Evolutionary conservation across 371 early-diverging fungal genomes (phyloP).

Genomic region (Gilbertella persicaria): DNA sequence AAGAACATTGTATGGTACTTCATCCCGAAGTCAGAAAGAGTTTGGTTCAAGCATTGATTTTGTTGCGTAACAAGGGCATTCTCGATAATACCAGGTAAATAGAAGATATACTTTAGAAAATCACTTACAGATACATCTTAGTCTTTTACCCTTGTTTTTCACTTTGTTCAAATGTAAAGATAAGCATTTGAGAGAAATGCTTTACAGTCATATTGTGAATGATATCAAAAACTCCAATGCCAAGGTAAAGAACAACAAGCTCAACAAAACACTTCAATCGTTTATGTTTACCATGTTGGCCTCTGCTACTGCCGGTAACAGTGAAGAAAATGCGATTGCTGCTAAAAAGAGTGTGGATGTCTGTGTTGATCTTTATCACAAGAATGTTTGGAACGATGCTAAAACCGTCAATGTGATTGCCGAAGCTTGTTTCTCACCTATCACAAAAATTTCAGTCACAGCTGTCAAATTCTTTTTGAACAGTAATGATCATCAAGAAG

Average conservation of each 20-base stretch:
- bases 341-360: conserved; percentile 94
- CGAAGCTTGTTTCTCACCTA: conserved; percentile 91
- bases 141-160: conserved; percentile 89
- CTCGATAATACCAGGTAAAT: conserved; percentile 61
- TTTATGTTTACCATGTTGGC: conserved; percentile 94
- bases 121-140: conserved; percentile 18
- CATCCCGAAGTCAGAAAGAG: conserved; percentile 82
- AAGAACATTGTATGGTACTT: conserved; percentile 76
- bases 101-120: neutral
- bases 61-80: conserved; percentile 84
- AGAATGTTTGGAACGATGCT: conserved; percentile 94
- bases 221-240: conserved; percentile 93
- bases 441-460: conserved; percentile 86
- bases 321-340: conserved; percentile 79
- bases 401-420: conserved; percentile 98
- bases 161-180: conserved; percentile 91
- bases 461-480: conserved; percentile 95
- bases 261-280: conserved; percentile 94
- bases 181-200: conserved; percentile 82
- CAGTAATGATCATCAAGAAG: conserved; percentile 70
- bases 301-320: conserved; percentile 50
- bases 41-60: conserved; percentile 89
- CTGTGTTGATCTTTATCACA: conserved; percentile 93
- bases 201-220: conserved; percentile 90
- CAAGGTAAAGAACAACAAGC: conserved; percentile 91